These are phyloP conservation scores for Pseudopyricularia cyperi DNA, from an alignment of 2,329 filamentous ascomycete species.

Conservation along the genomic window DNA sequence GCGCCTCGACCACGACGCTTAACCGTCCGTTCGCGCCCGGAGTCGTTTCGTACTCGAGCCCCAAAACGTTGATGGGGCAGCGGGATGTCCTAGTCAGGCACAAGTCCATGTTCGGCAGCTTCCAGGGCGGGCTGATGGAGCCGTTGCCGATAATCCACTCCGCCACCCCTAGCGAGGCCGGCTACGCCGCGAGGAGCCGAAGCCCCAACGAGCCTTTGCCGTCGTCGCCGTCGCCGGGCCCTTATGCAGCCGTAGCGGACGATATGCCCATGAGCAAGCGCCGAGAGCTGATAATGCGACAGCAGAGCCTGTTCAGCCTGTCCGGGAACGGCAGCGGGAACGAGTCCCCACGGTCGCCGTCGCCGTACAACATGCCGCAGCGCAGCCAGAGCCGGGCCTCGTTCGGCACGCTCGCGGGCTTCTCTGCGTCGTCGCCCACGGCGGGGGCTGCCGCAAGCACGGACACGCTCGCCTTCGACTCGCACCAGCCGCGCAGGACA, in stretches of 20 bases:
- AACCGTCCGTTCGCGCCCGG: slow-evolving; percentile 24
- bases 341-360: slow-evolving; percentile 4
- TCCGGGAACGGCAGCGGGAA: background rate
- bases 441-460: slow-evolving; percentile 16
- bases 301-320: slow-evolving; percentile 27
- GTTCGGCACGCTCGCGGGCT: background rate
- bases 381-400: slow-evolving; percentile 1
- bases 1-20: slow-evolving; percentile 6
- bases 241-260: slow-evolving; percentile 35
- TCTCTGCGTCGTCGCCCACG: background rate
- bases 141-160: slow-evolving; percentile 11
- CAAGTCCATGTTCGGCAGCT: slow-evolving; percentile 22
- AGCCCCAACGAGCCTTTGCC: background rate
- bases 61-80: slow-evolving; percentile 42
- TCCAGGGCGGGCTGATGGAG: slow-evolving; percentile 8
- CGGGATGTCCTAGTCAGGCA: slow-evolving; percentile 40
- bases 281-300: slow-evolving; percentile 47
- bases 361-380: slow-evolving; percentile 5
- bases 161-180: slow-evolving; percentile 25
- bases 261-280: slow-evolving; percentile 62
- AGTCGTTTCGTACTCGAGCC: slow-evolving; percentile 35
- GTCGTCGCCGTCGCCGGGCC: background rate
- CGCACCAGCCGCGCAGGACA: slow-evolving; percentile 36
- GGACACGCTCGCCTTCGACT: slow-evolving; percentile 31
- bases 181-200: slow-evolving; percentile 4